phyloP scores from a whole-genome alignment of 2,329 filamentous ascomycete genomes.

The Chaetomium sp. region DNA sequence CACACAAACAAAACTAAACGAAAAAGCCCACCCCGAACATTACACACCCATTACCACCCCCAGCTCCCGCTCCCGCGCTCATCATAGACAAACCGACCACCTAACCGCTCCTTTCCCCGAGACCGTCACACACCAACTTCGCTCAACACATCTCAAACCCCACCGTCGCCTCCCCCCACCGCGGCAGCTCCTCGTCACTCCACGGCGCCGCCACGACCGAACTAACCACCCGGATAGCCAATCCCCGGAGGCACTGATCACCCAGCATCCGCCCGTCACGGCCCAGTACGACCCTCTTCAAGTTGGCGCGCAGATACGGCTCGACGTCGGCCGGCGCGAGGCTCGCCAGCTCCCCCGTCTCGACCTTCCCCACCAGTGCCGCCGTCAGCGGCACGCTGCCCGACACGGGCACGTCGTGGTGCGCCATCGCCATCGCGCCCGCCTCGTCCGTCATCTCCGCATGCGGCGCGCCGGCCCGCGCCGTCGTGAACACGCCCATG shows the following conservation, averaged over 20 bases:
- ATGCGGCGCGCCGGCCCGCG: background rate
- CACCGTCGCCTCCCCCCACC: constrained; percentile 27
- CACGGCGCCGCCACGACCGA: constrained; percentile 29
- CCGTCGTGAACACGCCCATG: constrained; percentile 55
- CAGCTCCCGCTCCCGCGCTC: background rate
- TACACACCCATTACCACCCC: background rate
- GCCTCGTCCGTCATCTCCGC: too few relatives aligned
- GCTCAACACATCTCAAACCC: constrained; percentile 32
- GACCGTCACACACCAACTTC: constrained; percentile 11
- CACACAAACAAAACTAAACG: background rate
- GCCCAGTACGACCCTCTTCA: constrained; percentile 27
- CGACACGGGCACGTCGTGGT: constrained; percentile 44
- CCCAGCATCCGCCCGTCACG: constrained; percentile 23
- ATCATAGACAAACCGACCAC: background rate
- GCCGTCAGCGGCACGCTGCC: constrained; percentile 57
- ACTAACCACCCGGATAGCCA: constrained; percentile 30
- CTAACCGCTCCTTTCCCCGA: background rate
- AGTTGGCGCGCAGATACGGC: constrained; percentile 25
- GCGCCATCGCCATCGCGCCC: constrained; percentile 22
- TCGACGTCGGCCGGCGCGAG: constrained; percentile 29
- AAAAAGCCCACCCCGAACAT: background rate
- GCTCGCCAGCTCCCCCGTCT: constrained; percentile 24
- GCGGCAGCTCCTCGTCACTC: constrained; percentile 33
- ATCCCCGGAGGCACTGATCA: constrained; percentile 15
- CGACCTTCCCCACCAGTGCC: constrained; percentile 49